Percentiles rank a stretch among this genome's conserved stretches.
phyloP scores from a whole-genome alignment of 1,284 basidiomycete species.

The Peniophora sp. region DNA sequence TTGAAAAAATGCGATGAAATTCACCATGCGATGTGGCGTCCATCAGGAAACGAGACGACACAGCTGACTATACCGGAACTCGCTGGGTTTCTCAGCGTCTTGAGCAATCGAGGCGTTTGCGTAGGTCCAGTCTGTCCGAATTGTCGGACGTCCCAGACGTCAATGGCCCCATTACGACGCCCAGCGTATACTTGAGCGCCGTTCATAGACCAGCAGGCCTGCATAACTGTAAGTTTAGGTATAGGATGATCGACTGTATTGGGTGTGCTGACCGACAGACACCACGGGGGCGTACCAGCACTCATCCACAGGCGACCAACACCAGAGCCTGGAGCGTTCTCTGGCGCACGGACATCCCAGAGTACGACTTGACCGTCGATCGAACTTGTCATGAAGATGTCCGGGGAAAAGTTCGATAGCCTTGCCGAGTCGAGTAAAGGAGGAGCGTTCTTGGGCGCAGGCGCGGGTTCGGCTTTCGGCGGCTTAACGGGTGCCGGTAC shows the following conservation, averaged over 20 bases:
- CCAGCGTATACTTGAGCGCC: slow-evolving; percentile 90
- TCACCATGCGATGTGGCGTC: slow-evolving; percentile 84
- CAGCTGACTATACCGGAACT: slow-evolving; percentile 92
- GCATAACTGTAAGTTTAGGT: slow-evolving; percentile 4
- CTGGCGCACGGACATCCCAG: slow-evolving; percentile 73
- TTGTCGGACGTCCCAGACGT: slow-evolving; percentile 90
- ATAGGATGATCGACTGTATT: not conserved
- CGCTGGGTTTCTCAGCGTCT: slow-evolving; percentile 77
- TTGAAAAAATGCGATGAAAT: slow-evolving; percentile 17
- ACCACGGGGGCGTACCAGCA: slow-evolving; percentile 93
- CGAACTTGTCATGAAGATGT: slow-evolving; percentile 83
- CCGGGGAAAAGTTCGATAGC: slow-evolving; percentile 67
- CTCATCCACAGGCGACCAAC: slow-evolving; percentile 83
- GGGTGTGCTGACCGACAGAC: slow-evolving; percentile 64
- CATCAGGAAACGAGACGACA: slow-evolving; percentile 85
- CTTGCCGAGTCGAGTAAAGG: slow-evolving; percentile 55
- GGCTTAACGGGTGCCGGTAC: slow-evolving; percentile 3
- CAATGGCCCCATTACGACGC: slow-evolving; percentile 83
- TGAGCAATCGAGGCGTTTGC: slow-evolving; percentile 65
- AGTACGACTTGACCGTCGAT: slow-evolving; percentile 91
- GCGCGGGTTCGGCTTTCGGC: slow-evolving; percentile 7
- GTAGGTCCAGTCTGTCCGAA: slow-evolving; percentile 50
- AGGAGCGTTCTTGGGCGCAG: slow-evolving; percentile 59
- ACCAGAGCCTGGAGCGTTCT: slow-evolving; percentile 48
- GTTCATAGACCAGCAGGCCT: slow-evolving; percentile 93